phyloP scores from a whole-genome alignment of 768 basidiomycete species.

The Boletus tomentosulus region DNA sequence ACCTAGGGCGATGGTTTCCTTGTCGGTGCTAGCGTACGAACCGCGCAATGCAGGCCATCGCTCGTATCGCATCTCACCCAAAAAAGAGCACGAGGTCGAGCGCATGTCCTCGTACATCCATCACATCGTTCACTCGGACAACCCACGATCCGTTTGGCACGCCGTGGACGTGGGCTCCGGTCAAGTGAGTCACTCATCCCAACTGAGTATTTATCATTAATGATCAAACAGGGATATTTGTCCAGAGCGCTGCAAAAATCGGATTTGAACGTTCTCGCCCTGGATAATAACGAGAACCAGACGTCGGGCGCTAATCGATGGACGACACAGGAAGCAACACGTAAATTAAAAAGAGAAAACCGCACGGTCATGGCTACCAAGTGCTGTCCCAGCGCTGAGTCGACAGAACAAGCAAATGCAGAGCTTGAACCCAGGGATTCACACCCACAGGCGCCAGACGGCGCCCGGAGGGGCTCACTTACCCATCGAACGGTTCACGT shows the following conservation, averaged over 20 bases:
- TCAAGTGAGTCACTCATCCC: conserved; percentile 40
- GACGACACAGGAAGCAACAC: conserved; percentile 26
- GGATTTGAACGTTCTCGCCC: conserved; percentile 53
- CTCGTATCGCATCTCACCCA: conserved; percentile 61
- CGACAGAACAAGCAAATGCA: background rate
- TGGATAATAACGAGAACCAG: conserved; percentile 60
- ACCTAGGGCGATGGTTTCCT: background rate
- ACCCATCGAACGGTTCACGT: conserved; percentile 56
- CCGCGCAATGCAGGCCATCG: conserved; percentile 3
- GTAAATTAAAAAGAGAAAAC: conserved; percentile 13
- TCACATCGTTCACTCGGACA: conserved; percentile 28
- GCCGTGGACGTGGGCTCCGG: conserved; percentile 75
- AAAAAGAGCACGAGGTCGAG: conserved; percentile 69
- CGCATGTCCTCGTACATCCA: conserved; percentile 57
- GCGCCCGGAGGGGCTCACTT: conserved; percentile 34
- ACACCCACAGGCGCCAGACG: background rate
- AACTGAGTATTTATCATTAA: background rate
- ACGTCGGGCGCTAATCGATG: conserved; percentile 53
- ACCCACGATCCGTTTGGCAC: conserved; percentile 30
- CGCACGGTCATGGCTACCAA: background rate
- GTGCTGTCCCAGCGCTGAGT: background rate
- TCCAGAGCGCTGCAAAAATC: conserved; percentile 44
- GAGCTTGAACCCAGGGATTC: background rate
- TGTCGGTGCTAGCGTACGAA: conserved; percentile 4
- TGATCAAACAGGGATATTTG: conserved; percentile 51